Conservation (phyloP, 306 rosid species). For the Luffa acutangula region DNA sequence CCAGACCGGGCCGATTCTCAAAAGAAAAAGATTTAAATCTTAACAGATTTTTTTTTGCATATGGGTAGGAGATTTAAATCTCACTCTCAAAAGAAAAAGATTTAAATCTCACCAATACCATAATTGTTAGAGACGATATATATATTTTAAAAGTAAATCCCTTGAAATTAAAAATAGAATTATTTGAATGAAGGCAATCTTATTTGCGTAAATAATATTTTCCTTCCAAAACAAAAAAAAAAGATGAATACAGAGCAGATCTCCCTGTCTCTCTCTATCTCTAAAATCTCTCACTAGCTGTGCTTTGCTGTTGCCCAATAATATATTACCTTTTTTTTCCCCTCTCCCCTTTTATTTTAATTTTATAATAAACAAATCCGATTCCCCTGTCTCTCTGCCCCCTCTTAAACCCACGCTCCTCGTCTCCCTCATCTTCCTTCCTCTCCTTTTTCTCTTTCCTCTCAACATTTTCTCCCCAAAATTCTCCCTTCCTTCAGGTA, state of each 20-base stretch:
- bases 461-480: not conserved
- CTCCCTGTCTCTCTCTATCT: not conserved
- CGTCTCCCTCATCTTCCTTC: not conserved
- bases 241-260: not conserved
- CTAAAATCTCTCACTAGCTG: not conserved
- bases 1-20: too few relatives aligned
- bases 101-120: too few relatives aligned
- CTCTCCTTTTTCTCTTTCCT: not conserved
- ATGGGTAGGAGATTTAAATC: too few relatives aligned
- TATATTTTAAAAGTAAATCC: too few relatives aligned
- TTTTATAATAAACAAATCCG: not conserved
- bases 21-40: too few relatives aligned
- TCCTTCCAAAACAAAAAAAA: not conserved
- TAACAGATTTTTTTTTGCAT: too few relatives aligned
- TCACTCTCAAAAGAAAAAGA: too few relatives aligned
- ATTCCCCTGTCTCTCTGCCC: not conserved
- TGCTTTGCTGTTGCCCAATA: constrained; percentile 5
- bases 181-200: not conserved
- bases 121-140: too few relatives aligned
- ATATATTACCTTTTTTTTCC: not conserved
- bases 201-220: not conserved
- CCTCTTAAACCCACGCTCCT: not conserved
- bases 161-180: not conserved
- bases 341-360: not conserved
- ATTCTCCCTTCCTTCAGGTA: not conserved